phyloP scores from a whole-genome alignment of 176 grass and related monocot species.

The Eragrostis nindensis region DNA sequence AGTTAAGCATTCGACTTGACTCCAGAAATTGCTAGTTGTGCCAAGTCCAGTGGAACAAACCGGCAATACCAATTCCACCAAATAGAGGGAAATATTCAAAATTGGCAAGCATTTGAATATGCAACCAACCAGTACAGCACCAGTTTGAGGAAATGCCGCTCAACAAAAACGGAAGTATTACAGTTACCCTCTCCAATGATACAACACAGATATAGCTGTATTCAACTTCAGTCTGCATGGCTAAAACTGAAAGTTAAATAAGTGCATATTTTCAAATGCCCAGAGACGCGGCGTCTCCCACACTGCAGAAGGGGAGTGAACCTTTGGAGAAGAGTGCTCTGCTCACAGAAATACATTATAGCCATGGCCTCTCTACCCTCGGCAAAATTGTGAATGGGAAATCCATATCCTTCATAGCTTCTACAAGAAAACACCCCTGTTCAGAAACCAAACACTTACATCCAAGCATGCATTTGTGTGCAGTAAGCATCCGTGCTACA shows the following conservation, averaged over 20 bases:
- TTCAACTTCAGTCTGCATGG: neutral
- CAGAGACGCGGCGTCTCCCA: neutral
- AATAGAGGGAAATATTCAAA: neutral
- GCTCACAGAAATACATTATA: slow-evolving; percentile 11
- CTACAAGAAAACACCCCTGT: slow-evolving; percentile 12
- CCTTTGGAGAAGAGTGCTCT: neutral
- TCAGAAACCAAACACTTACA: slow-evolving; percentile 10
- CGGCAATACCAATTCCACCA: neutral
- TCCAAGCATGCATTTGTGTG: neutral
- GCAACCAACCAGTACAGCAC: neutral
- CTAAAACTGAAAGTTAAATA: neutral
- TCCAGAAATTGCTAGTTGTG: too few relatives aligned
- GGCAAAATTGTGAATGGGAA: neutral
- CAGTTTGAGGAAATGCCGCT: neutral
- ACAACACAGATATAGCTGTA: slow-evolving; percentile 19
- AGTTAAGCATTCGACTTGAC: too few relatives aligned
- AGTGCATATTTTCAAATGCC: neutral
- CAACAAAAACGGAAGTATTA: neutral
- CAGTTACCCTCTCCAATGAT: neutral
- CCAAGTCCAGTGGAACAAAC: neutral
- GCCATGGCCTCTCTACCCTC: neutral
- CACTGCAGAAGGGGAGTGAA: neutral
- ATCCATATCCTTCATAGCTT: slow-evolving; percentile 2
- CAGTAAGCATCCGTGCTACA: neutral
- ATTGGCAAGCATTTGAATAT: neutral